Percentiles rank a stretch among this genome's conserved stretches.
phyloP scores from a whole-genome alignment of 73 alveolate genomes.

The Tetrahymena malaccensis region DNA sequence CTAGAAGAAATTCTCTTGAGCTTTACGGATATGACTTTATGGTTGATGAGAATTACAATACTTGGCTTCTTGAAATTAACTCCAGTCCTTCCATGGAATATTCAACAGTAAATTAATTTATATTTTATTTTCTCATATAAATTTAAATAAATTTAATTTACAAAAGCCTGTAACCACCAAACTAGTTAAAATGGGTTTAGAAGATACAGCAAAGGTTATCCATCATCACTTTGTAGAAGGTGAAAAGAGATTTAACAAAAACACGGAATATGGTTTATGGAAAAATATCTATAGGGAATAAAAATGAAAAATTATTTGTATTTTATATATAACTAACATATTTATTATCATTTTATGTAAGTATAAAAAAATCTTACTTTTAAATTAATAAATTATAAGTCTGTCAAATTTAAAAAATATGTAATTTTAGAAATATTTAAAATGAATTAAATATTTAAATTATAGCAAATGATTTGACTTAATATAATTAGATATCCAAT shows the following conservation, averaged over 20 bases:
- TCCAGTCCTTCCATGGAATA: conserved; percentile 30
- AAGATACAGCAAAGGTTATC: conserved; percentile 16
- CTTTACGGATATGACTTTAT: conserved; percentile 37
- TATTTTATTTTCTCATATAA: neutral
- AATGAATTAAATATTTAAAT: too few relatives aligned
- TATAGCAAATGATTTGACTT: too few relatives aligned
- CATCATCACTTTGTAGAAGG: conserved; percentile 6
- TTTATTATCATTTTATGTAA: too few relatives aligned
- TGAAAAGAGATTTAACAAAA: neutral
- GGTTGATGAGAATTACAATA: conserved; percentile 19
- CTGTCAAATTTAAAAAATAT: too few relatives aligned
- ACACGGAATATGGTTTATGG: neutral
- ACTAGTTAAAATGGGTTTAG: conserved; percentile 15
- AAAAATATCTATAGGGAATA: neutral
- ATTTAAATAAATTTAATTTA: neutral
- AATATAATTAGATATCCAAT: too few relatives aligned
- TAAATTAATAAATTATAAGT: too few relatives aligned
- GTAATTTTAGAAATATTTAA: too few relatives aligned
- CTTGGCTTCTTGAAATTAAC: conserved; percentile 36
- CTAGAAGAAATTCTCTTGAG: conserved; percentile 30
- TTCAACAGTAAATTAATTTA: neutral
- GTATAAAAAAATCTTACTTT: too few relatives aligned
- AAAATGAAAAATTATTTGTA: neutral
- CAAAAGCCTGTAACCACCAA: conserved; percentile 24
- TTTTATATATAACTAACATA: too few relatives aligned